Percentiles rank a stretch among this genome's conserved stretches.
phyloP scores from a whole-genome alignment of 108 stramenopile genomes.

The Pseudonitzschia delicatissima region DNA sequence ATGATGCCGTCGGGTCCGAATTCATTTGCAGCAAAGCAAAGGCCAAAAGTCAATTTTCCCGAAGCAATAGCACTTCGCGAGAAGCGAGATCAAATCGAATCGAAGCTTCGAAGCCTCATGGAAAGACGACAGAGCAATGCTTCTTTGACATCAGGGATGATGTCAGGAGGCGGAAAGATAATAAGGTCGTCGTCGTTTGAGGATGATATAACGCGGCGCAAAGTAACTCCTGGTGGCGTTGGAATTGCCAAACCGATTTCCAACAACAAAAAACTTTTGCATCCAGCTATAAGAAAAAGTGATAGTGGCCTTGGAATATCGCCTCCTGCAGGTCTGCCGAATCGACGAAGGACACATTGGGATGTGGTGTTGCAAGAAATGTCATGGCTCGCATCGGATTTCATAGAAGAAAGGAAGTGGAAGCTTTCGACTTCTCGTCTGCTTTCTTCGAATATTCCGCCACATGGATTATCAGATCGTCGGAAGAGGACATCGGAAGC shows the following conservation, averaged over 20 bases:
- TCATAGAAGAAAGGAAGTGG: constrained; percentile 87
- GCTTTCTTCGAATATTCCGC: constrained; percentile 25
- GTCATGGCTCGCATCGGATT: constrained; percentile 86
- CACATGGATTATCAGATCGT: not conserved
- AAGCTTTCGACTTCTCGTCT: constrained; percentile 56
- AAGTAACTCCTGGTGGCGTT: not conserved
- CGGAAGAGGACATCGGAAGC: not conserved
- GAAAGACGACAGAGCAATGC: constrained; percentile 7
- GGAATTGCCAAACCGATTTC: not conserved
- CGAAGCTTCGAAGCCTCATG: constrained; percentile 12
- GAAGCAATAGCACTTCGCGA: constrained; percentile 43
- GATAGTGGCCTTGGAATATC: not conserved
- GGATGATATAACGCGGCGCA: constrained; percentile 1
- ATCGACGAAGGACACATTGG: constrained; percentile 78
- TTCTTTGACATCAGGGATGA: not conserved
- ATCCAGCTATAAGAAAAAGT: not conserved
- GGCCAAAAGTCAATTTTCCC: constrained; percentile 34
- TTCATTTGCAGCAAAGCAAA: not conserved
- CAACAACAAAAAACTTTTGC: not conserved
- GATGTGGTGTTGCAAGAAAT: constrained; percentile 85
- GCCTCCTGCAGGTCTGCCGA: constrained; percentile 33
- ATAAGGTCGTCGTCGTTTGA: not conserved
- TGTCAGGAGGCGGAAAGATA: not conserved
- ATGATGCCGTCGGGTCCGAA: not conserved
- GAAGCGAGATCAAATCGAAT: constrained; percentile 27